Percentiles rank a stretch among this genome's conserved stretches.
These are phyloP conservation scores for Suillus alpinus DNA, from an alignment of 768 basidiomycete genomes.

Conservation along the genomic window DNA sequence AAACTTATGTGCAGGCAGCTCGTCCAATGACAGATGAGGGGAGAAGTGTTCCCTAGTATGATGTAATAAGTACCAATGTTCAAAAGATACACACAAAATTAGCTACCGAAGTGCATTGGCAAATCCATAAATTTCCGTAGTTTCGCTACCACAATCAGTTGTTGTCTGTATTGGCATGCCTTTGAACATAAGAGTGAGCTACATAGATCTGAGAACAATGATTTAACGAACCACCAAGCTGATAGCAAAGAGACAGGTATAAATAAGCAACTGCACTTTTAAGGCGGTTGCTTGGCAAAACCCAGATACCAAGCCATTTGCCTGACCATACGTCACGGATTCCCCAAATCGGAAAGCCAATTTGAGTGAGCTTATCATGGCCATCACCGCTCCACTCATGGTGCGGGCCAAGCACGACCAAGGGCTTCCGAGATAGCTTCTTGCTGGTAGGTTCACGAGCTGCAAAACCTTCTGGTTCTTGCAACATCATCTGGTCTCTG, in stretches of 20 bases:
- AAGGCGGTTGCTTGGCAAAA: constrained; percentile 29
- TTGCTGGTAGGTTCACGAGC: constrained; percentile 25
- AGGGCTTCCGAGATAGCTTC: constrained; percentile 17
- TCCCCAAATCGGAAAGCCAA: constrained; percentile 33
- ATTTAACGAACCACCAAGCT: constrained; percentile 18
- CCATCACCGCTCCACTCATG: constrained; percentile 35
- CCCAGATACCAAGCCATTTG: constrained; percentile 30
- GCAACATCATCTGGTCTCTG: constrained; percentile 16
- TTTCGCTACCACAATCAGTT: constrained; percentile 33
- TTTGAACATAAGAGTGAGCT: constrained; percentile 7
- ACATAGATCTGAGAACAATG: background rate
- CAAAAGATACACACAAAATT: background rate
- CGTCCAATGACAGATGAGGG: constrained; percentile 9
- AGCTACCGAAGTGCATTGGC: constrained; percentile 26
- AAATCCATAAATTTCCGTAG: constrained; percentile 25
- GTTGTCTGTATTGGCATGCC: constrained; percentile 33
- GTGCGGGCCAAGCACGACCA: constrained; percentile 24
- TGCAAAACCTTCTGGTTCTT: constrained; percentile 25
- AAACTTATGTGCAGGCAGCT: background rate
- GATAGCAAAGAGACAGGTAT: constrained; percentile 22
- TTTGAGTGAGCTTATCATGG: constrained; percentile 31
- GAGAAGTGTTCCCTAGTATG: constrained; percentile 19
- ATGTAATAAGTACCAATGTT: background rate
- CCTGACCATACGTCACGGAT: constrained; percentile 25
- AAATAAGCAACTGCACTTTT: constrained; percentile 25